Percentiles rank a stretch among this genome's conserved stretches.
Conservation (phyloP, 768 basidiomycete genomes). For the Xerocomellus amylosporus region DNA sequence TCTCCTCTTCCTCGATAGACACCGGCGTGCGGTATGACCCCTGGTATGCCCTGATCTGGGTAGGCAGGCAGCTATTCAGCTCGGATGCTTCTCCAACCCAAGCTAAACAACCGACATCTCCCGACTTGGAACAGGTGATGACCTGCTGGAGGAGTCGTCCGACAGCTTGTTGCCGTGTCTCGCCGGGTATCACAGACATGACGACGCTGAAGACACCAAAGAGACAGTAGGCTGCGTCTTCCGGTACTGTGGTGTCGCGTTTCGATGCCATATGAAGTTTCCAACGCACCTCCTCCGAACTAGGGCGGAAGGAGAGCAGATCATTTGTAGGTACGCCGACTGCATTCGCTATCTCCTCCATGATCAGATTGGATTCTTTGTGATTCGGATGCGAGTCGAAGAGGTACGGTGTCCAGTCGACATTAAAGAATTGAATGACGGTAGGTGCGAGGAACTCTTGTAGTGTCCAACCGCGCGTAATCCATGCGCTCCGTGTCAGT, state of each 20-base stretch:
- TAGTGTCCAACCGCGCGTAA: constrained; percentile 10
- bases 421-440: constrained; percentile 1
- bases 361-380: constrained; percentile 4
- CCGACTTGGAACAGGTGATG: constrained; percentile 1
- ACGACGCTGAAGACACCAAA: constrained; percentile 1
- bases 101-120: constrained; percentile 1
- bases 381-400: neutral
- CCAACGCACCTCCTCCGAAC: neutral
- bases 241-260: neutral
- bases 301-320: constrained; percentile 1
- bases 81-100: constrained; percentile 3
- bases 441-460: constrained; percentile 12
- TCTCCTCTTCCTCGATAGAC: neutral
- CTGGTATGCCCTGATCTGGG: neutral
- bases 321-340: neutral
- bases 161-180: neutral
- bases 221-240: constrained; percentile 7
- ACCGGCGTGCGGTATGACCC: neutral
- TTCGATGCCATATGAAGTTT: constrained; percentile 12
- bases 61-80: neutral
- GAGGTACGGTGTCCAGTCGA: constrained; percentile 7
- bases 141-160: constrained; percentile 4
- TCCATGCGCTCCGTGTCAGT: neutral
- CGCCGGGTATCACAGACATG: constrained; percentile 2
- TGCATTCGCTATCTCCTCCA: neutral